Percentiles rank a stretch among this genome's conserved stretches.
phyloP scores from a whole-genome alignment of 2,329 filamentous ascomycete species.

The Clarireedia monteithiana region DNA sequence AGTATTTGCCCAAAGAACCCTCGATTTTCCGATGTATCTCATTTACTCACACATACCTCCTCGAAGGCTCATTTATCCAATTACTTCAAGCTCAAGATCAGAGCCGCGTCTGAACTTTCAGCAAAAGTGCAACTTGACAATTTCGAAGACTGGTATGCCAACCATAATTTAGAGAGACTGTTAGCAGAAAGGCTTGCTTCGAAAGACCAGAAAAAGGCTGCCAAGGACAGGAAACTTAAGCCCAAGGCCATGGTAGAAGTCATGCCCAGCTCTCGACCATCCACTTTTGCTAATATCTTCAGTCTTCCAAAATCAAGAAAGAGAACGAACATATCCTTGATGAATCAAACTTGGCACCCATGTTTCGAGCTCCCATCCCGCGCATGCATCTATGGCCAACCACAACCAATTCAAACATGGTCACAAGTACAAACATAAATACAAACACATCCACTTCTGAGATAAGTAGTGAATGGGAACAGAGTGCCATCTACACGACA shows the following conservation, averaged over 20 bases:
- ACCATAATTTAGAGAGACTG: conserved; percentile 61
- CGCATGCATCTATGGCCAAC: conserved; percentile 27
- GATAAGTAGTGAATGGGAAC: conserved; percentile 16
- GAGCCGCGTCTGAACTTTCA: conserved; percentile 56
- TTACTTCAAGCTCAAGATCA: conserved; percentile 74
- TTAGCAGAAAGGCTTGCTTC: conserved; percentile 70
- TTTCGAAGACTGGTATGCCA: conserved; percentile 73
- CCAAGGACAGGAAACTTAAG: conserved; percentile 18
- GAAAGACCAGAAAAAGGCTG: conserved; percentile 61
- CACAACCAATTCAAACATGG: conserved; percentile 3
- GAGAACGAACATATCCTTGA: conserved; percentile 9
- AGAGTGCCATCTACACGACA: conserved; percentile 19
- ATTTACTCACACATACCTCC: conserved; percentile 83
- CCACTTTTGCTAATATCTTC: background rate
- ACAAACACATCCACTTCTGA: conserved; percentile 5
- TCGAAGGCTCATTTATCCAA: conserved; percentile 88
- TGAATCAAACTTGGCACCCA: conserved; percentile 12
- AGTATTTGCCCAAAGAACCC: conserved; percentile 74
- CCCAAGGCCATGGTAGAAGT: background rate
- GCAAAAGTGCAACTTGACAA: conserved; percentile 54
- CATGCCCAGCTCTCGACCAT: background rate
- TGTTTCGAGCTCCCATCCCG: conserved; percentile 26
- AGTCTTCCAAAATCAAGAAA: conserved; percentile 11
- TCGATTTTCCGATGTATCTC: conserved; percentile 81
- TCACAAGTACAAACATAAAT: background rate